Percentiles rank a stretch among this genome's conserved stretches.
Conservation (phyloP, 2,329 filamentous ascomycete genomes). For the Epichloe hybrida region DNA sequence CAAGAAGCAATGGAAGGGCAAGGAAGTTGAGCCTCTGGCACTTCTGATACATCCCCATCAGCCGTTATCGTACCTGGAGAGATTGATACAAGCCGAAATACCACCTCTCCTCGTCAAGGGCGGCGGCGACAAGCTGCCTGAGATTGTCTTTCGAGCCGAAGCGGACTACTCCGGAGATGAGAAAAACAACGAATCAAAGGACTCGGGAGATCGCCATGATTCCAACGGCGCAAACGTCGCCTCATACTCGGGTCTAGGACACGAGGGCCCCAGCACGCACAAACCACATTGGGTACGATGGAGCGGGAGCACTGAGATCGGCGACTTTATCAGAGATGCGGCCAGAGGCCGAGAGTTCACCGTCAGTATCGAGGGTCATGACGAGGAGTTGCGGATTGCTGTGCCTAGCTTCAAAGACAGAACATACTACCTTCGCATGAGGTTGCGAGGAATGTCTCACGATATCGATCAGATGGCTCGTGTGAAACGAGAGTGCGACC, state of each 20-base stretch:
- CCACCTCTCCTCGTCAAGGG: constrained; percentile 53
- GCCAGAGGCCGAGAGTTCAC: constrained; percentile 74
- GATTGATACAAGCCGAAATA: constrained; percentile 77
- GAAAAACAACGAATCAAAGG: not conserved
- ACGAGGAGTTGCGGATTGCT: constrained; percentile 54
- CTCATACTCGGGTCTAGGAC: constrained; percentile 57
- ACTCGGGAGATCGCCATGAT: constrained; percentile 16
- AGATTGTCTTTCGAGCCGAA: constrained; percentile 67
- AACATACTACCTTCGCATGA: constrained; percentile 75
- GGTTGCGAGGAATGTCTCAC: constrained; percentile 56
- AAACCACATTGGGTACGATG: constrained; percentile 61
- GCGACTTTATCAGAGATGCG: constrained; percentile 86
- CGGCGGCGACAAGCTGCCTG: constrained; percentile 54
- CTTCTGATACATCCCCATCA: constrained; percentile 82
- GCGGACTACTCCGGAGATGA: constrained; percentile 44
- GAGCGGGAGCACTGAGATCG: constrained; percentile 79
- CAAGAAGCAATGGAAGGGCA: constrained; percentile 17
- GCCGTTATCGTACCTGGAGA: constrained; percentile 78
- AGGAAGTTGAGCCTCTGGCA: constrained; percentile 62
- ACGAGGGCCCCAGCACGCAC: constrained; percentile 34
- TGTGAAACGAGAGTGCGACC: constrained; percentile 72
- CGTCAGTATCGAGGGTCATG: constrained; percentile 61
- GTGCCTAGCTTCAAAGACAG: constrained; percentile 82
- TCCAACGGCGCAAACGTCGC: constrained; percentile 52
- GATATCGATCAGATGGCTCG: constrained; percentile 56